Percentiles rank a stretch among this genome's conserved stretches.
Evolutionary conservation across 768 basidiomycete species (phyloP).

Genomic region (Pisolithus marmoratus): DNA sequence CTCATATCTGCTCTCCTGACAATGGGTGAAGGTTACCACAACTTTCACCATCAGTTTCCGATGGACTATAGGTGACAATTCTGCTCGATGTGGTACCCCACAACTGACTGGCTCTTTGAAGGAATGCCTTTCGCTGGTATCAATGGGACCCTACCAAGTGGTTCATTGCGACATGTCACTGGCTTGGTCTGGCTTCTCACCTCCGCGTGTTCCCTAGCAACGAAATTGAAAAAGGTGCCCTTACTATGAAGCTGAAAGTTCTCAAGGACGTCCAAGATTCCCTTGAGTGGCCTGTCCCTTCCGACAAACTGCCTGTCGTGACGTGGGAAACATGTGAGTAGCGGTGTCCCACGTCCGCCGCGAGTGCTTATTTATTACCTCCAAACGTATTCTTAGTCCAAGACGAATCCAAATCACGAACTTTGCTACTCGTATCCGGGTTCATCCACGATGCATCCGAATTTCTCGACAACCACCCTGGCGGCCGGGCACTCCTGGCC

Average conservation of each 20-base stretch:
- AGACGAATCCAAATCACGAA: slow-evolving; percentile 56
- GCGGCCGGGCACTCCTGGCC: slow-evolving; percentile 57
- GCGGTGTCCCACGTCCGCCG: neutral
- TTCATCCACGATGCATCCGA: slow-evolving; percentile 81
- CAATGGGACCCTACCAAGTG: slow-evolving; percentile 68
- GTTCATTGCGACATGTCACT: slow-evolving; percentile 69
- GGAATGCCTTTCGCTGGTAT: slow-evolving; percentile 75
- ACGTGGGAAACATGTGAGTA: slow-evolving; percentile 76
- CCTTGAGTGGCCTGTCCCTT: slow-evolving; percentile 53
- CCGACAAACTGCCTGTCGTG: slow-evolving; percentile 65
- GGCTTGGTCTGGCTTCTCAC: slow-evolving; percentile 69
- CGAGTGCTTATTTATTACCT: slow-evolving; percentile 1
- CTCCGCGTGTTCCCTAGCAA: slow-evolving; percentile 83
- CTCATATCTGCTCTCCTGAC: slow-evolving; percentile 78
- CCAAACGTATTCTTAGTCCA: slow-evolving; percentile 47
- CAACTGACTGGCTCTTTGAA: slow-evolving; percentile 9
- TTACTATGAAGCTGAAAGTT: slow-evolving; percentile 79
- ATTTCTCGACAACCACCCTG: slow-evolving; percentile 76
- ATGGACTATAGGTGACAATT: slow-evolving; percentile 46
- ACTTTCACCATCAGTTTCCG: slow-evolving; percentile 86
- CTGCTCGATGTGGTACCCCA: neutral
- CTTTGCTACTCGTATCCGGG: slow-evolving; percentile 71
- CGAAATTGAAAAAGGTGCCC: slow-evolving; percentile 77
- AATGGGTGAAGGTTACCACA: slow-evolving; percentile 63
- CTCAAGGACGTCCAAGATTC: slow-evolving; percentile 60